Conservation (phyloP, 768 basidiomycete species). For the Phylloporus scabripes region DNA sequence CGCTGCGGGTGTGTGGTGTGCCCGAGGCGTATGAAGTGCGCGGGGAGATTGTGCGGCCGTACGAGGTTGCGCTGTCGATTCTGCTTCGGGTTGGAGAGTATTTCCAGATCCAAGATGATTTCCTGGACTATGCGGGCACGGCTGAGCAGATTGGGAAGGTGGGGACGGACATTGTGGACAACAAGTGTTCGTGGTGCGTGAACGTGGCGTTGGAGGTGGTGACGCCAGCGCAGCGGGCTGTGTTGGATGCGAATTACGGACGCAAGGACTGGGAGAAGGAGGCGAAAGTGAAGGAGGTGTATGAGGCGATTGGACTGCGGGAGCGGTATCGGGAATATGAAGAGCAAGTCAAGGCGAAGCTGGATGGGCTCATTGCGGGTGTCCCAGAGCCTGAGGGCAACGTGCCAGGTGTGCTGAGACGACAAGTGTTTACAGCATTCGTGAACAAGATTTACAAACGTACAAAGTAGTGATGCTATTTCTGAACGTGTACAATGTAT, state of each 20-base stretch:
- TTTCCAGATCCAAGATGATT: constrained; percentile 99
- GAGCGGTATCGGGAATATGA: constrained; percentile 75
- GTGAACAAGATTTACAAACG: constrained; percentile 79
- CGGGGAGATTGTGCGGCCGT: constrained; percentile 48
- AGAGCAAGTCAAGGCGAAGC: constrained; percentile 56
- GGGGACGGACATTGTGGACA: constrained; percentile 96
- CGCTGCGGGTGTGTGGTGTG: constrained; percentile 73
- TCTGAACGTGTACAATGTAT: not conserved
- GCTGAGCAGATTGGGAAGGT: constrained; percentile 94
- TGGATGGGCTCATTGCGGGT: constrained; percentile 63
- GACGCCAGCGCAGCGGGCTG: constrained; percentile 47
- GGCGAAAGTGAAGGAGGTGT: constrained; percentile 64
- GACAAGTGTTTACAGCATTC: constrained; percentile 79
- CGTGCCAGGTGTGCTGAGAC: constrained; percentile 42
- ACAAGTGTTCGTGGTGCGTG: constrained; percentile 97
- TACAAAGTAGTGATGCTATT: constrained; percentile 45
- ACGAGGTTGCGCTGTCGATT: constrained; percentile 71
- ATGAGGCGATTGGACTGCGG: constrained; percentile 60
- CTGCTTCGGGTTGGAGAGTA: constrained; percentile 93
- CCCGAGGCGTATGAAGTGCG: constrained; percentile 43
- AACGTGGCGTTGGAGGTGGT: constrained; percentile 73
- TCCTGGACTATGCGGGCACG: constrained; percentile 85
- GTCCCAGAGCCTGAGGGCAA: constrained; percentile 56
- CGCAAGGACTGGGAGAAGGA: constrained; percentile 44
- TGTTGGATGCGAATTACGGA: constrained; percentile 67